Evolutionary conservation across 768 basidiomycete genomes (phyloP).

Genomic region (Harrya chromipes): DNA sequence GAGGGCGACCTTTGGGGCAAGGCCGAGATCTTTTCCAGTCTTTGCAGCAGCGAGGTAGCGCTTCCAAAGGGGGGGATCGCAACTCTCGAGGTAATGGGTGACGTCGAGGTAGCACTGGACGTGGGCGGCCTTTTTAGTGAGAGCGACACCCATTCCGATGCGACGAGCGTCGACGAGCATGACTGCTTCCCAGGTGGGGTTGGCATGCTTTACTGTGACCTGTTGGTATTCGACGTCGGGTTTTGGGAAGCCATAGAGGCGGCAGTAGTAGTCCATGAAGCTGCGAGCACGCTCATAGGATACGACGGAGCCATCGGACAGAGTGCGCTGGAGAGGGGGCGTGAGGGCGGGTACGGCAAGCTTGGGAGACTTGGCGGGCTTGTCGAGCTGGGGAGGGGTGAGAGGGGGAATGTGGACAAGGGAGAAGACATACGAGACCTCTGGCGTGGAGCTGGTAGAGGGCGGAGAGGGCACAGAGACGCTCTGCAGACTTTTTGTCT

Average conservation of each 20-base stretch:
- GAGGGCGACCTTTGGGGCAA: conserved; percentile 69
- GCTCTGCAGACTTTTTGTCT: conserved; percentile 62
- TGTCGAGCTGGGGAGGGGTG: conserved; percentile 26
- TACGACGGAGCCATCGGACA: conserved; percentile 65
- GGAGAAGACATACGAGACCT: conserved; percentile 54
- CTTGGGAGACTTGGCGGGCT: conserved; percentile 28
- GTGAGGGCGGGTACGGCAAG: conserved; percentile 2
- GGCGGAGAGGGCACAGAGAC: conserved; percentile 73
- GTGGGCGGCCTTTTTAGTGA: conserved; percentile 69
- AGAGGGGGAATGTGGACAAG: not conserved
- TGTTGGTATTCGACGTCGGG: conserved; percentile 64
- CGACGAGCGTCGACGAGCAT: conserved; percentile 74
- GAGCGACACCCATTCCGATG: conserved; percentile 75
- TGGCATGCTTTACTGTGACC: conserved; percentile 17
- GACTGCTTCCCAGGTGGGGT: conserved; percentile 60
- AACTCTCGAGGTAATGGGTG: conserved; percentile 78
- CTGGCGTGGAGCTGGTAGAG: conserved; percentile 63
- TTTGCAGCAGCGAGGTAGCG: conserved; percentile 59
- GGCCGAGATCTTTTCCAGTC: conserved; percentile 64
- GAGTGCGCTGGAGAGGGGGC: conserved; percentile 24
- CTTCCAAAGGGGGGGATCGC: conserved; percentile 79
- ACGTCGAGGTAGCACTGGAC: conserved; percentile 83
- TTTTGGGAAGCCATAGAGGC: conserved; percentile 66
- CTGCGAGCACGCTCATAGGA: conserved; percentile 70
- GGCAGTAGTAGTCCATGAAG: conserved; percentile 97